phyloP scores from a whole-genome alignment of 2,329 filamentous ascomycete genomes.

The Tolypocladium nubicola region DNA sequence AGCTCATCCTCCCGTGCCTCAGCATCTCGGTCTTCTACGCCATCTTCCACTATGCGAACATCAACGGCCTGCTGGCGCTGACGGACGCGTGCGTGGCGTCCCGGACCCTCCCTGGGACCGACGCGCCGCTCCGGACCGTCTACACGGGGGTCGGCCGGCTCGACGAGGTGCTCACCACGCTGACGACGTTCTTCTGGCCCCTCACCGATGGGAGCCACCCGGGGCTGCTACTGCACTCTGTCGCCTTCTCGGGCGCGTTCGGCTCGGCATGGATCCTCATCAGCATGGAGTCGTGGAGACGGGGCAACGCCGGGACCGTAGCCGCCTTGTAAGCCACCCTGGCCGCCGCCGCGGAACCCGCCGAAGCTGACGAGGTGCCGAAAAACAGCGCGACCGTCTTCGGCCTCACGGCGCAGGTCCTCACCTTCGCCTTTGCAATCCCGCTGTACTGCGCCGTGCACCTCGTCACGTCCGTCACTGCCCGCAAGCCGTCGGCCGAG shows the following conservation, averaged over 20 bases:
- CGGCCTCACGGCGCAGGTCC: slow-evolving; percentile 7
- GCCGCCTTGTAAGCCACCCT: slow-evolving; percentile 7
- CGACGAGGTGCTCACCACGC: slow-evolving; percentile 6
- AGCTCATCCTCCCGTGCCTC: slow-evolving; percentile 5
- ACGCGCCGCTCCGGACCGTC: slow-evolving; percentile 6
- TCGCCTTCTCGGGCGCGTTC: slow-evolving; percentile 10
- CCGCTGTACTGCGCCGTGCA: slow-evolving; percentile 8
- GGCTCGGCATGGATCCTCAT: slow-evolving; percentile 7
- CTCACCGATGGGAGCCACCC: slow-evolving; percentile 4
- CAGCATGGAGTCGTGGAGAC: slow-evolving; percentile 10
- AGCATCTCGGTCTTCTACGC: slow-evolving; percentile 9
- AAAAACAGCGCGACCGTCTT: slow-evolving; percentile 5
- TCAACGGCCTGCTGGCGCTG: slow-evolving; percentile 7
- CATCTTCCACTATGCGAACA: slow-evolving; percentile 7
- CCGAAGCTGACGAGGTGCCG: neutral
- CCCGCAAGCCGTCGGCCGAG: slow-evolving; percentile 3
- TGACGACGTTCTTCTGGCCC: slow-evolving; percentile 11
- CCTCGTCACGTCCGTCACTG: slow-evolving; percentile 3
- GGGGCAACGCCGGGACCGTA: slow-evolving; percentile 5
- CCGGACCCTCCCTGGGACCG: slow-evolving; percentile 6
- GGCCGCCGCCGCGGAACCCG: neutral
- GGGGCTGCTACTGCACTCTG: slow-evolving; percentile 7
- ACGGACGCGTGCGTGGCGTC: neutral
- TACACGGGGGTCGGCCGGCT: slow-evolving; percentile 5
- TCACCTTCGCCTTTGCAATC: slow-evolving; percentile 10